Evolutionary conservation across 768 basidiomycete species (phyloP), one percentile per base, ranked within the genome.

Genomic region (Boletus subparvulus): DNA sequence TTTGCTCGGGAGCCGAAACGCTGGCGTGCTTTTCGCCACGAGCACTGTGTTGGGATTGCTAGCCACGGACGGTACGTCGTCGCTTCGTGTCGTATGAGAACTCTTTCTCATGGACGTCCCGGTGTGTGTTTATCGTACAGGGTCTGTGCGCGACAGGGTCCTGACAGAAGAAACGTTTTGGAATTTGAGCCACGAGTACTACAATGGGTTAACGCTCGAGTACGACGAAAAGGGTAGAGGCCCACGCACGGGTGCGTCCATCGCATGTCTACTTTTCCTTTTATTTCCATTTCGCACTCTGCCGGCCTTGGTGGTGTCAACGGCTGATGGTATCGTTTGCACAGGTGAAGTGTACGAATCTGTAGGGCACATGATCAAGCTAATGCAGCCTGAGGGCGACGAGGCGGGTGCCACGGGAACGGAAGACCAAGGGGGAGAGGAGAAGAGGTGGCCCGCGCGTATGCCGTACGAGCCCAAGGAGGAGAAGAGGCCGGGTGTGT

Each of bases 331-430:
- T 14, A 4, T 33, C 10, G 7, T 55, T 24, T 21, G 17, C 19
- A n/a, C 53, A 69, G 67, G 45, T 1, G 68, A 69, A 47, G 68
- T 69, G 13, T 67, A 63, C 39, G 53, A 60, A 26, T 58, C 61
- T 1, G 57, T 69, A 16, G 57, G 65, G 12, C 47, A 33, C 17
- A 54, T 69, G 68, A 65, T 69, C 44, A 60, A 51, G 48, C 10
- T 47, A 16, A 60, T 65, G 58, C 63, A 70, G 33, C 41, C 39
- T 0, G 59, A 62, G 5, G 26, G 16, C 10, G 55, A 50, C 26
- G 50, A 48, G 11, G 17, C 2, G 8, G 40, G 2, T n/a, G 3
- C n/a, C 19, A 17, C 30, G 5, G 7, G 17, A 12, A 2, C 4
- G 32, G 17, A 52, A 43, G 45, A 46, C 19, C 40, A 21, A n/a